Conservation (phyloP, 805 yeast species). For the Nakazawaea populi region DNA sequence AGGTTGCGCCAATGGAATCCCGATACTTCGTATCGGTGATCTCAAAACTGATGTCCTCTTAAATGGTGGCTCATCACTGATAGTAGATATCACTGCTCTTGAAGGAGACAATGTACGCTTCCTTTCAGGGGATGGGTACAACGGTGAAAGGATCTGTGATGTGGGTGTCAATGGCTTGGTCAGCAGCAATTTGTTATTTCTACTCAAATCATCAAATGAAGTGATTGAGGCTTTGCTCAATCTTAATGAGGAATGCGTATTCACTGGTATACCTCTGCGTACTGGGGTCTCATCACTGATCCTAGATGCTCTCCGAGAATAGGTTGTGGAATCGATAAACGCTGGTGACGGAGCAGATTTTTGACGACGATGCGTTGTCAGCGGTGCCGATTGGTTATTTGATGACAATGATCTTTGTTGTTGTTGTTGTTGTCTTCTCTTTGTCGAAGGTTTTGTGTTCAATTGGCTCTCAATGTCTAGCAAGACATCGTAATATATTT, state of each 20-base stretch:
- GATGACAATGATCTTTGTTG: slow-evolving; percentile 2
- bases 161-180: slow-evolving; percentile 5
- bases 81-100: slow-evolving; percentile 1
- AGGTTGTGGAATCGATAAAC: slow-evolving; percentile 1
- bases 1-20: slow-evolving; percentile 3
- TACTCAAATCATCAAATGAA: slow-evolving; percentile 1
- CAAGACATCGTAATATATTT: slow-evolving; percentile 36
- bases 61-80: slow-evolving; percentile 2
- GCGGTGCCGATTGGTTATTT: slow-evolving; percentile 2
- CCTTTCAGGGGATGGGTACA: slow-evolving; percentile 1
- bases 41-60: slow-evolving; percentile 1
- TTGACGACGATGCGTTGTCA: slow-evolving; percentile 1
- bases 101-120: slow-evolving; percentile 8
- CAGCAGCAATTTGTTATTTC: not conserved
- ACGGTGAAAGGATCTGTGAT: slow-evolving; percentile 1
- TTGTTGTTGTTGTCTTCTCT: slow-evolving; percentile 16
- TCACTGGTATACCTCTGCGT: slow-evolving; percentile 2
- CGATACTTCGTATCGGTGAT: slow-evolving; percentile 6
- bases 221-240: slow-evolving; percentile 8
- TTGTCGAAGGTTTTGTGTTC: slow-evolving; percentile 17
- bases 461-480: slow-evolving; percentile 25
- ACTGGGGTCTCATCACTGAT: slow-evolving; percentile 10
- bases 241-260: not conserved
- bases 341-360: slow-evolving; percentile 7
- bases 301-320: not conserved